A percentile compares a stretch with the other conserved stretches of the same genome.
These are phyloP conservation scores for Gnaphalium uliginosum DNA, from an alignment of 129 eudicot genomes.

Conservation along the genomic window DNA sequence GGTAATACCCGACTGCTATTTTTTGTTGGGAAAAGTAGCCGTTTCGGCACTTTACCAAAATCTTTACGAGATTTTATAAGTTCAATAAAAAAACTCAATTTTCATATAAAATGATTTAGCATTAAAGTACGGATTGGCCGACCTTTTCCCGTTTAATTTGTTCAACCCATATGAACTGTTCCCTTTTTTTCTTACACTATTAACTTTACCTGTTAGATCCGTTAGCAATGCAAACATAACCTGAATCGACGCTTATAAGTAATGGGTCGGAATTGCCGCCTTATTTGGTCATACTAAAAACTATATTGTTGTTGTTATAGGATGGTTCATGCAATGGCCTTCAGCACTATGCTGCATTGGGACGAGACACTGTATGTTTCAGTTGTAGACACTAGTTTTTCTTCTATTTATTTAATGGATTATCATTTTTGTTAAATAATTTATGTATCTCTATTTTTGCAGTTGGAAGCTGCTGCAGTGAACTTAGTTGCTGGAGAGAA, in stretches of 20 bases:
- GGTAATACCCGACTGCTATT: constrained; percentile 39
- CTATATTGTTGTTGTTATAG: constrained; percentile 33
- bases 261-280: background rate
- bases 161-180: background rate
- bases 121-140: background rate
- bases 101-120: background rate
- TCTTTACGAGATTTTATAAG: no score
- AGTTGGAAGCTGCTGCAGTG: constrained; percentile 92
- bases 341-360: constrained; percentile 98
- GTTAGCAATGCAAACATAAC: background rate
- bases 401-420: background rate
- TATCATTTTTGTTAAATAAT: constrained; percentile 2
- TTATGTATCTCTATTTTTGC: constrained; percentile 26
- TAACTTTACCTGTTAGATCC: background rate
- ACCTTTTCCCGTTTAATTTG: background rate
- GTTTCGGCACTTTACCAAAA: background rate
- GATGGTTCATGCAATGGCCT: constrained; percentile 99
- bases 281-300: background rate
- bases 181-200: background rate
- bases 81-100: no score
- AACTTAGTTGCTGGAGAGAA: constrained; percentile 77
- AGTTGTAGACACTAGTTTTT: background rate
- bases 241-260: background rate
- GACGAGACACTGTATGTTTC: constrained; percentile 80
- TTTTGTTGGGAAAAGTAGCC: background rate